These are phyloP conservation scores for Chrysophaeum taylorii DNA, from an alignment of 352 stramenopile species.

Conservation along the genomic window DNA sequence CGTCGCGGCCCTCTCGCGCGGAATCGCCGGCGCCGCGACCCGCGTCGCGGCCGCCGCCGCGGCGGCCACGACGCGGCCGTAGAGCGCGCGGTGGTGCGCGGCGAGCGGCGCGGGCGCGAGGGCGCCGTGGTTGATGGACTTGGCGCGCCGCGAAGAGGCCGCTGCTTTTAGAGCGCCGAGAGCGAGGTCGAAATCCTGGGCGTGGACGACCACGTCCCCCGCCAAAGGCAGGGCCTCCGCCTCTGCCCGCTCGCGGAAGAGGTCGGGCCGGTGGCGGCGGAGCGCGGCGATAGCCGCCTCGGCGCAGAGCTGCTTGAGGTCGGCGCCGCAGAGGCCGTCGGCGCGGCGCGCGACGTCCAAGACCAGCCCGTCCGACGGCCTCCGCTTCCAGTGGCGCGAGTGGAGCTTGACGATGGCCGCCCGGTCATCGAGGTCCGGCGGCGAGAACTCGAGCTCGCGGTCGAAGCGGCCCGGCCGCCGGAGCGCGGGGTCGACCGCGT, in stretches of 20 bases:
- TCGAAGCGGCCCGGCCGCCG: constrained; percentile 56
- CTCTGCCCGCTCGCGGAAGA: not conserved
- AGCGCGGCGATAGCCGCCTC: constrained; percentile 96
- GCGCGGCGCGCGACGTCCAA: constrained; percentile 17
- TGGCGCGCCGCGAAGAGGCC: not conserved
- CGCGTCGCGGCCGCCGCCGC: too few species aligned
- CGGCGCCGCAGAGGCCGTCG: constrained; percentile 86
- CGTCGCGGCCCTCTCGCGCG: too few species aligned
- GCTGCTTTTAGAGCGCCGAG: not conserved
- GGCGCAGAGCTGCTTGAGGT: constrained; percentile 88
- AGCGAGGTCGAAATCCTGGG: not conserved
- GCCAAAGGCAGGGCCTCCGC: too few species aligned
- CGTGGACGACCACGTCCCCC: not conserved
- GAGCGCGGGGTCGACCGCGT: constrained; percentile 70
- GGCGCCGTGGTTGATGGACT: not conserved
- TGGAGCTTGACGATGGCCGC: constrained; percentile 57
- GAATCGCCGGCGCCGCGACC: too few species aligned
- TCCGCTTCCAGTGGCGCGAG: constrained; percentile 17
- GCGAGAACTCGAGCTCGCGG: constrained; percentile 52
- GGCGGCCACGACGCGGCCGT: not conserved
- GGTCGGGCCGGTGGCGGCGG: constrained; percentile 24
- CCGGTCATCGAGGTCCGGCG: constrained; percentile 50
- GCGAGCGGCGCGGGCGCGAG: not conserved
- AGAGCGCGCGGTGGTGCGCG: not conserved
- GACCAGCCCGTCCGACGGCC: not conserved